A percentile compares a stretch with the other conserved stretches of the same genome.
These are phyloP conservation scores for Phytophthora megakarya DNA, from an alignment of 352 stramenopile genomes.

Conservation along the genomic window DNA sequence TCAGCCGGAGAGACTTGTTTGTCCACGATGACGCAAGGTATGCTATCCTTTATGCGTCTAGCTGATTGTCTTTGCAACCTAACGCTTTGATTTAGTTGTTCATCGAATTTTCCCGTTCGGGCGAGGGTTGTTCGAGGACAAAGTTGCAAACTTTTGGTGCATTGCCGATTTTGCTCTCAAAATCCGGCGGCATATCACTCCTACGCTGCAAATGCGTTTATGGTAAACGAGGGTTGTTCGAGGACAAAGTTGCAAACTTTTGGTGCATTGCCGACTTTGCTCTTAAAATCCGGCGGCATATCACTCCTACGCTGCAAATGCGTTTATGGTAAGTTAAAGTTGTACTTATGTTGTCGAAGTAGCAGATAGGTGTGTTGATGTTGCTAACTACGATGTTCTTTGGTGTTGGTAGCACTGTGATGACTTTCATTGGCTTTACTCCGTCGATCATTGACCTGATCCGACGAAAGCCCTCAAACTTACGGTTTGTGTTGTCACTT, in stretches of 20 bases:
- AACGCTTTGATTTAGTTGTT: conserved; percentile 64
- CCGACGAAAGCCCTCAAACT: conserved; percentile 63
- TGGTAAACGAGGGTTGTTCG: conserved; percentile 87
- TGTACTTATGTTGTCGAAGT: too few species aligned
- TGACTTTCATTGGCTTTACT: conserved; percentile 89
- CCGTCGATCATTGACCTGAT: conserved; percentile 81
- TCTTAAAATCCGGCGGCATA: conserved; percentile 66
- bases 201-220: conserved; percentile 69
- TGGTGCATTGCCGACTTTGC: conserved; percentile 94
- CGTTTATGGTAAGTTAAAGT: conserved; percentile 59
- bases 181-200: conserved; percentile 57
- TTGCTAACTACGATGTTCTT: conserved; percentile 17
- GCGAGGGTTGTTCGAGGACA: conserved; percentile 97
- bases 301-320: conserved; percentile 67
- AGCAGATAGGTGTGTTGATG: too few species aligned
- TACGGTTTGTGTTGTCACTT: conserved; percentile 83
- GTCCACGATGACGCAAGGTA: conserved; percentile 72
- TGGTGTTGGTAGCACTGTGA: conserved; percentile 47
- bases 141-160: conserved; percentile 98
- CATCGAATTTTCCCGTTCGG: conserved; percentile 95
- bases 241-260: conserved; percentile 98
- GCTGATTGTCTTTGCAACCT: neutral
- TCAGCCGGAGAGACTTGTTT: conserved; percentile 50
- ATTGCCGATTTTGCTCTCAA: conserved; percentile 86
- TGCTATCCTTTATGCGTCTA: neutral